These are phyloP conservation scores for Aspergillus uvarum DNA, from an alignment of 2,329 filamentous ascomycete genomes.

Conservation along the genomic window DNA sequence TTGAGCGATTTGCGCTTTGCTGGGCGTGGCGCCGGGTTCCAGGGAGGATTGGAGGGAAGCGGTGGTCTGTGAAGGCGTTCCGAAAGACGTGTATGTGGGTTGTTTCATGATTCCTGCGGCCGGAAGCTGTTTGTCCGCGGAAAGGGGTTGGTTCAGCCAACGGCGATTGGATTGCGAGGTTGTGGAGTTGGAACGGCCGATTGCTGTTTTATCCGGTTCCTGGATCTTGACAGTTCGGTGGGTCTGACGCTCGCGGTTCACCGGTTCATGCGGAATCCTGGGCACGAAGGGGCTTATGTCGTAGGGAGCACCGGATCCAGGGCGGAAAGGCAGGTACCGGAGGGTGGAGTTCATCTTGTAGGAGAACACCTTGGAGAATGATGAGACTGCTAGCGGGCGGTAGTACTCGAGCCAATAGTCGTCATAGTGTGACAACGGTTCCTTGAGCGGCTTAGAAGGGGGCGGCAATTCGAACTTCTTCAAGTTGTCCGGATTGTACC, in stretches of 20 bases:
- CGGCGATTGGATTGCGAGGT: constrained; percentile 18
- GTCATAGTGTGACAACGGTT: constrained; percentile 62
- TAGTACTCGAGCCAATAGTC: constrained; percentile 99
- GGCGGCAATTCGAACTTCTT: constrained; percentile 61
- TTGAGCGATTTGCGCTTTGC: constrained; percentile 73
- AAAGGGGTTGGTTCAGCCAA: constrained; percentile 35
- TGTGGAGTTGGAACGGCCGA: constrained; percentile 32
- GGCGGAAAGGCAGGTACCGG: constrained; percentile 75
- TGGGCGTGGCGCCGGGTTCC: constrained; percentile 64
- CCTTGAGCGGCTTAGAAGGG: constrained; percentile 30
- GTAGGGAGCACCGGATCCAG: constrained; percentile 66
- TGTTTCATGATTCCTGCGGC: constrained; percentile 60
- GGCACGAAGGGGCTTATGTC: constrained; percentile 87
- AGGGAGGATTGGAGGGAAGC: constrained; percentile 31
- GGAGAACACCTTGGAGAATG: constrained; percentile 86
- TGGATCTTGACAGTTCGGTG: constrained; percentile 65
- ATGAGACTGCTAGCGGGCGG: constrained; percentile 80
- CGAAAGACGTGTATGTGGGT: constrained; percentile 24
- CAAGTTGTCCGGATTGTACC: constrained; percentile 77
- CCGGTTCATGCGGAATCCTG: constrained; percentile 58
- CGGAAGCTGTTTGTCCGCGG: constrained; percentile 34
- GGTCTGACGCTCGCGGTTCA: constrained; percentile 57
- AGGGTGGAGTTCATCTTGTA: constrained; percentile 90
- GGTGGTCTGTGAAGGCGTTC: constrained; percentile 21
- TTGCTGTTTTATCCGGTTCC: constrained; percentile 55